Evolutionary conservation across 192 early-diverging fungal species (phyloP).

Genomic region (Entomortierella chlamydospora): DNA sequence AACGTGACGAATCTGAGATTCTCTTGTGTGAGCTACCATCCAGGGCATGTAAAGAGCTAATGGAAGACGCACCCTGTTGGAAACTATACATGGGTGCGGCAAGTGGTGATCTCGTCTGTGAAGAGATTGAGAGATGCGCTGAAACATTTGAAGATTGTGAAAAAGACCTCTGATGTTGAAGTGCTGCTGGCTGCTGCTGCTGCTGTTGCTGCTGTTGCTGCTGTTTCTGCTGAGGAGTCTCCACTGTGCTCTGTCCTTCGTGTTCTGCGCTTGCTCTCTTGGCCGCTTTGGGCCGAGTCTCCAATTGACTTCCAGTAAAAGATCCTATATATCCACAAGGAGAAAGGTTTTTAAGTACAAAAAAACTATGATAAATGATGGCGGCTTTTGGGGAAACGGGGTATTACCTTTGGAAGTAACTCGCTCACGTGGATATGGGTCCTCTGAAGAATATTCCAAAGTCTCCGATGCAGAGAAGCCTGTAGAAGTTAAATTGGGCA

Average conservation of each 20-base stretch:
- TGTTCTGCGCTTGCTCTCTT: slow-evolving; percentile 2
- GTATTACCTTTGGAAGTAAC: slow-evolving; percentile 30
- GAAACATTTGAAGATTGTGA: slow-evolving; percentile 45
- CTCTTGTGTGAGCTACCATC: slow-evolving; percentile 23
- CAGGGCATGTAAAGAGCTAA: slow-evolving; percentile 43
- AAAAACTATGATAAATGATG: too few relatives aligned
- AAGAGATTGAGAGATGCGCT: slow-evolving; percentile 6
- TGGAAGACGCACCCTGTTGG: slow-evolving; percentile 26
- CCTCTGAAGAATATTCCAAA: slow-evolving; percentile 18
- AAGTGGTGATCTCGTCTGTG: slow-evolving; percentile 33
- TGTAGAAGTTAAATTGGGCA: slow-evolving; percentile 24
- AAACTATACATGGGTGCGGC: slow-evolving; percentile 45
- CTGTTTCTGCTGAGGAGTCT: background rate
- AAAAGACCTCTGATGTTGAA: slow-evolving; percentile 37
- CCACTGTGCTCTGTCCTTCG: slow-evolving; percentile 2
- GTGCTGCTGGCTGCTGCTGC: slow-evolving; percentile 3
- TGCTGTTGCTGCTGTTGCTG: too few relatives aligned
- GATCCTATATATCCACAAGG: slow-evolving; percentile 13
- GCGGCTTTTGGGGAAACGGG: too few relatives aligned
- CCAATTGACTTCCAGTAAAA: slow-evolving; percentile 25
- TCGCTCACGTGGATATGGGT: slow-evolving; percentile 35
- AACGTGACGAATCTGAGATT: slow-evolving; percentile 41
- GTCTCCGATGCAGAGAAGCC: slow-evolving; percentile 11
- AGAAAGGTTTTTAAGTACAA: too few relatives aligned
- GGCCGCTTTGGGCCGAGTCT: slow-evolving; percentile 17